Evolutionary conservation across 345 rosid genomes (phyloP), one percentile per base, ranked within the genome.

Genomic region (Corymbia maculata): DNA sequence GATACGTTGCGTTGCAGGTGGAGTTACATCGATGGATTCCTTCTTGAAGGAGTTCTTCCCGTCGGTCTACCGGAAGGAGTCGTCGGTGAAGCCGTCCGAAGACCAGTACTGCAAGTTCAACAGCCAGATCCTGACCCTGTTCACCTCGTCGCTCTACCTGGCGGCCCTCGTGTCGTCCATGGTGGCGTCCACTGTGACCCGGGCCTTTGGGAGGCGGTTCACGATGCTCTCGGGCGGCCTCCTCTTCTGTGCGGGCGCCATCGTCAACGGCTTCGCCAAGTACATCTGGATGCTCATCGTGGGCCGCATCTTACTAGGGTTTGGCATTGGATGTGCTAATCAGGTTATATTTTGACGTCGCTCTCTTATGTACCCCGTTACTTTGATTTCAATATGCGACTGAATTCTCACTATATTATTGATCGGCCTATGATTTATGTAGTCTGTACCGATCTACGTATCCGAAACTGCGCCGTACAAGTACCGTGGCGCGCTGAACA

Each of bases 1-100:
- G 49, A 44, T 51, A 9, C 6, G 19, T 52, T 8, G 15, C 19
- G 28, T 26, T 50, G 26, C 82, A 93, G 94, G 94, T 15, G 94
- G 94, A 13, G 93, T 93, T 11, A 93, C 90, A 13, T 93, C 93
- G 2, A 93, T 93, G 94, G 91, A 91, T 68, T 24, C 89, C 2
- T 93, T 93, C 86, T 82, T 91, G 89, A 82, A 91, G 88, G 79
- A 91, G 50, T 93, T 93, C 51, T 91, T 93, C 51, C 93, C 91
- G 0, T 6, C 52, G 1, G 92, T 93, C n/a, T 91, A 91, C n/a
- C 3, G 42, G 87, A 89, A 85, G 66, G 90, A 90, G n/a, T 28
- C 90, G 16, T 51, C 88, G 3, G 66, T 86, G 13, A 88, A 24
- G 21, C 86, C 92, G 19, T 89, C 92, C 2, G 93, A 91, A 79